These are phyloP conservation scores for Fusarium torulosum DNA, from an alignment of 2,329 filamentous ascomycete genomes.

Conservation along the genomic window DNA sequence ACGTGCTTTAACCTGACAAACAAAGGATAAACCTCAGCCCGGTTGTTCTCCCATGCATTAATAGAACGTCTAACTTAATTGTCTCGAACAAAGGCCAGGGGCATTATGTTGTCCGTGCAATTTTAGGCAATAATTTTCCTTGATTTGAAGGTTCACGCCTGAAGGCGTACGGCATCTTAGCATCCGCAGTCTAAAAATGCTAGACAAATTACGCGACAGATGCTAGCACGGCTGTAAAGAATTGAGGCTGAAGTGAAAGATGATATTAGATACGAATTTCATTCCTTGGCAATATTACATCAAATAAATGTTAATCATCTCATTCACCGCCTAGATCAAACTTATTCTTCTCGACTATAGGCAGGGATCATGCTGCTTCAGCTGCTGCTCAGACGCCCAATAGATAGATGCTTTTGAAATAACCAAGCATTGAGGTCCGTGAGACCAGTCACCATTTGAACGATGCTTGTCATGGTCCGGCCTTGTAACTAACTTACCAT, in stretches of 20 bases:
- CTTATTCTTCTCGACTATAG: not conserved
- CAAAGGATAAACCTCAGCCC: not conserved
- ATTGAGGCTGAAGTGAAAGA: not conserved
- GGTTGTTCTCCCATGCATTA: conserved; percentile 7
- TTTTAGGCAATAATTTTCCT: conserved; percentile 7
- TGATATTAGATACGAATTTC: not conserved
- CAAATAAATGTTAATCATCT: conserved; percentile 5
- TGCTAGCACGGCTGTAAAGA: not conserved
- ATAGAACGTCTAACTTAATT: not conserved
- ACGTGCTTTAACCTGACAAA: conserved; percentile 3
- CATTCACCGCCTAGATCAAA: conserved; percentile 30
- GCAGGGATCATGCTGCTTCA: conserved; percentile 27
- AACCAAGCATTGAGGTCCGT: conserved; percentile 9
- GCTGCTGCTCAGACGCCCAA: conserved; percentile 15
- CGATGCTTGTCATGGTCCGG: conserved; percentile 21
- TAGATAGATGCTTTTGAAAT: conserved; percentile 5
- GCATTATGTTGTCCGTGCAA: conserved; percentile 14
- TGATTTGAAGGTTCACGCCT: conserved; percentile 23
- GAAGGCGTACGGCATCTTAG: conserved; percentile 10
- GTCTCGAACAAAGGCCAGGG: not conserved
- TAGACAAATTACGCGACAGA: not conserved
- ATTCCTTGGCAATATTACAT: conserved; percentile 15
- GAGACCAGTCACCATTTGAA: conserved; percentile 2
- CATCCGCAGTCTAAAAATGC: not conserved
- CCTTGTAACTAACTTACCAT: conserved; percentile 8